Conservation (phyloP, 805 yeast species). For the Candida boleticola region DNA sequence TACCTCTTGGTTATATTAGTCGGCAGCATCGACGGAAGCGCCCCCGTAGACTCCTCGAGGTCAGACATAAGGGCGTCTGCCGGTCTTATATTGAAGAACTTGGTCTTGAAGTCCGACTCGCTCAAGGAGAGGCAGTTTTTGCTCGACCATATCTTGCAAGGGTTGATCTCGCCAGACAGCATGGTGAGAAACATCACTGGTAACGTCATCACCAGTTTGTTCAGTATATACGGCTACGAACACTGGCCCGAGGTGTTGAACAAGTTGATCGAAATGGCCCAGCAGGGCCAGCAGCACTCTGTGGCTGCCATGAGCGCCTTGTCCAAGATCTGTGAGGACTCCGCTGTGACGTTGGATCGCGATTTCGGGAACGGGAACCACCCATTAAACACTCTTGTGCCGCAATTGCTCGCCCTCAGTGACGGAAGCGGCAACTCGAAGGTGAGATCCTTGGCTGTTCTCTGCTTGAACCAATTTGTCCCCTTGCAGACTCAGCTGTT, state of each 20-base stretch:
- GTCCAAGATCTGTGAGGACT: conserved; percentile 88
- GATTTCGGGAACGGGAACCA: conserved; percentile 29
- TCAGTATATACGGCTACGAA: conserved; percentile 62
- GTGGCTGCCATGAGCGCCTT: conserved; percentile 68
- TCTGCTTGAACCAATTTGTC: conserved; percentile 75
- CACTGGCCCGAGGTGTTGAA: conserved; percentile 77
- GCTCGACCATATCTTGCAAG: conserved; percentile 48
- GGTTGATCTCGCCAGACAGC: conserved; percentile 52
- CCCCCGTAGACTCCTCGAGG: conserved; percentile 22
- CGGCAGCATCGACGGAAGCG: conserved; percentile 26
- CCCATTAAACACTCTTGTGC: conserved; percentile 56
- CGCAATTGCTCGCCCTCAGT: conserved; percentile 57
- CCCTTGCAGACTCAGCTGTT: conserved; percentile 67
- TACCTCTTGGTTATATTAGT: conserved; percentile 73
- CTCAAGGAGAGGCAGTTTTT: conserved; percentile 31
- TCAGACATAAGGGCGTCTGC: conserved; percentile 79
- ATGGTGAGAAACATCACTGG: conserved; percentile 87
- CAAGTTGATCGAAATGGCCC: conserved; percentile 61
- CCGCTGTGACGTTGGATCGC: conserved; percentile 59
- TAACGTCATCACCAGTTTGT: conserved; percentile 80
- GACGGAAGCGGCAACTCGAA: conserved; percentile 33
- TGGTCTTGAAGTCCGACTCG: conserved; percentile 41
- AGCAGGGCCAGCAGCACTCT: conserved; percentile 37
- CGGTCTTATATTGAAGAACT: conserved; percentile 81
- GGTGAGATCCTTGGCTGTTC: conserved; percentile 61